Base-by-base conservation (phyloP, 129 eudicot genomes). In the Silybum marianum region DNA sequence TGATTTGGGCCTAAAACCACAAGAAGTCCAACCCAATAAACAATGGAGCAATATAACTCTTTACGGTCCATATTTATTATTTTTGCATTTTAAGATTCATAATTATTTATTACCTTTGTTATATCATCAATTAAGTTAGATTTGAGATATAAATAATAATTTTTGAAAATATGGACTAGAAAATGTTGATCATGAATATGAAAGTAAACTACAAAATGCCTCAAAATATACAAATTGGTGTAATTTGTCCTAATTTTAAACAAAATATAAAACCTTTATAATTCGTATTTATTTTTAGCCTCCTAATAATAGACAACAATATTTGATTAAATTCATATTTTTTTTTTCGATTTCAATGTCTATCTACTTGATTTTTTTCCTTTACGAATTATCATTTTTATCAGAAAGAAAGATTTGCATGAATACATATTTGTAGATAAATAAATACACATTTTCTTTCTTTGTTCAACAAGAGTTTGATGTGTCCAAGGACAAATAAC, bases 1-100 rank as follows among this genome's bases (percentile, higher is more conserved):
- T 28, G 36, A 48, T 0, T 48, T 79, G 70, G 83, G 77, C 76
- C 77, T 60, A 70, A 46, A 70, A 30, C 4, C 10, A 13, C 32
- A 65, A 23, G 2, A 65, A 65, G 69, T 2, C 69, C 69, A 65
- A 65, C 28, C 69, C 69, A 65, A 9, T 26, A 9, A 65, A 22
- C 16, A 21, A 6, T 63, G 25, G 5, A 2, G 14, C 22, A 8
- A 65, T 58, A n/a, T 44, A 44, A 44, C 4, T 2, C 54, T 44
- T 44, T 44, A 44, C 13, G 16, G 54, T 44, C 16, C 16, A 44
- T 44, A 11, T 44, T 44, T 11, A 44, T 58, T 58, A 5, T 58
- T 18, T n/a, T 58, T 58, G 23, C 65, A 58, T n/a, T 58, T 58
- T 58, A 58, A 58, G 22, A 54, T 16, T 54, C 22, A 6, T 54